Evolutionary conservation across 768 basidiomycete species (phyloP), one percentile per base, ranked within the genome.

Genomic region (Roridomyces roridus): DNA sequence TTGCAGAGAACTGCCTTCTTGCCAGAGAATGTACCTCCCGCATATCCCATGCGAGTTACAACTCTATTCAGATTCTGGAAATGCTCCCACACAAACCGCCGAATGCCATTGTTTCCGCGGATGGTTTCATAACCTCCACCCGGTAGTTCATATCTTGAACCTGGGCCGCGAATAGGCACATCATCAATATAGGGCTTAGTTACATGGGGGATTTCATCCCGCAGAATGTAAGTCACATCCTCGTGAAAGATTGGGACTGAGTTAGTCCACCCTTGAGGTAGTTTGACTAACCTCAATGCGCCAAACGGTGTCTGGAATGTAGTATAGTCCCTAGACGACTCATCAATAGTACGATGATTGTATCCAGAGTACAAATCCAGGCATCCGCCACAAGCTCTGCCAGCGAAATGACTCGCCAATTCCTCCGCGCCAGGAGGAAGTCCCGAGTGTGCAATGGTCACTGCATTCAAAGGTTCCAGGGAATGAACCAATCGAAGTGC

Each of bases 201-300:
- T 0, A 59, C 15, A 2, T 69, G 29, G 18, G 68, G 70, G 8
- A 75, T 72, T 18, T 73, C 65, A 0, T 67, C 54, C 20, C 67
- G 62, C 0, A 74, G 45, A 3, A 72, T 65, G 11, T 66, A 65
- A 1, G 53, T 51, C 14, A 72, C 65, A 37, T 74, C 66, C 1
- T 62, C 69, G 7, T 77, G 70, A 36, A 73, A 71, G 5, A 73
- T 68, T 0, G 67, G 66, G 0, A 69, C 65, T 0, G 64, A 62
- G 21, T 76, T 74, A 0, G 73, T 71, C 55, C 67, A 68, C 0
- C 73, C 75, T 67, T 70, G 70, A 0, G 70, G 70, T 0, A 74
- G 44, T 1, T 63, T 59, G 0, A 60, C 63, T 0, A 74, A 58
- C 0, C 64, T 47, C 1, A 67, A 31, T 0, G 65, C 51, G 0